These are phyloP conservation scores for Spathaspora arborariae DNA, from an alignment of 805 yeast genomes.

Conservation along the genomic window DNA sequence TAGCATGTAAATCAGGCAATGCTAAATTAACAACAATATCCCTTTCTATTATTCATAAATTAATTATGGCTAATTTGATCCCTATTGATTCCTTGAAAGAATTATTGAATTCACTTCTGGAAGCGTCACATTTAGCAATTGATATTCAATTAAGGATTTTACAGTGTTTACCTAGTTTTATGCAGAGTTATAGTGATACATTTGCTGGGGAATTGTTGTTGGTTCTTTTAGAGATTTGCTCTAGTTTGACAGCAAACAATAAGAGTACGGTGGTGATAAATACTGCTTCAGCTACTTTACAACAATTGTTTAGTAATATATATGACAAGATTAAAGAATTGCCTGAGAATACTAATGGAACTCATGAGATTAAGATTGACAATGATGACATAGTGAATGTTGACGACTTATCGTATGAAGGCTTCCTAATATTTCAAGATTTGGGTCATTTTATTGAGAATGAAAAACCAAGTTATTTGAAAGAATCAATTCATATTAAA, in stretches of 20 bases:
- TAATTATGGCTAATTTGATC: constrained; percentile 53
- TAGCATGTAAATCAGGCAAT: constrained; percentile 71
- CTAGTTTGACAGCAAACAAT: constrained; percentile 64
- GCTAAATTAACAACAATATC: constrained; percentile 71
- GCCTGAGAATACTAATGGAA: constrained; percentile 2
- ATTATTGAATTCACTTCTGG: constrained; percentile 64
- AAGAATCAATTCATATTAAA: constrained; percentile 50
- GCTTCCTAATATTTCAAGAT: constrained; percentile 66
- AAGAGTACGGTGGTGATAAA: constrained; percentile 76
- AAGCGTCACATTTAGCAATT: constrained; percentile 69
- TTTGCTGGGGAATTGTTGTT: constrained; percentile 56
- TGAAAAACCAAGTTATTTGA: constrained; percentile 52
- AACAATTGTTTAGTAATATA: constrained; percentile 73
- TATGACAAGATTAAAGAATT: constrained; percentile 62
- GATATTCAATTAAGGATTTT: constrained; percentile 85
- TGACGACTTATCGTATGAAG: constrained; percentile 59
- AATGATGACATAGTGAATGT: constrained; percentile 42
- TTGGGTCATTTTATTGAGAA: constrained; percentile 65
- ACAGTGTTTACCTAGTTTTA: constrained; percentile 75
- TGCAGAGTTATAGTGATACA: constrained; percentile 55
- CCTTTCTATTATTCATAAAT: constrained; percentile 62
- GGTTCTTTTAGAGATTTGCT: constrained; percentile 62
- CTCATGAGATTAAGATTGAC: constrained; percentile 31
- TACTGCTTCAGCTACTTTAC: constrained; percentile 90
- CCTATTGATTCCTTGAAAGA: constrained; percentile 50